phyloP scores from a whole-genome alignment of 495 filamentous ascomycete species.

The Neurospora sp. region DNA sequence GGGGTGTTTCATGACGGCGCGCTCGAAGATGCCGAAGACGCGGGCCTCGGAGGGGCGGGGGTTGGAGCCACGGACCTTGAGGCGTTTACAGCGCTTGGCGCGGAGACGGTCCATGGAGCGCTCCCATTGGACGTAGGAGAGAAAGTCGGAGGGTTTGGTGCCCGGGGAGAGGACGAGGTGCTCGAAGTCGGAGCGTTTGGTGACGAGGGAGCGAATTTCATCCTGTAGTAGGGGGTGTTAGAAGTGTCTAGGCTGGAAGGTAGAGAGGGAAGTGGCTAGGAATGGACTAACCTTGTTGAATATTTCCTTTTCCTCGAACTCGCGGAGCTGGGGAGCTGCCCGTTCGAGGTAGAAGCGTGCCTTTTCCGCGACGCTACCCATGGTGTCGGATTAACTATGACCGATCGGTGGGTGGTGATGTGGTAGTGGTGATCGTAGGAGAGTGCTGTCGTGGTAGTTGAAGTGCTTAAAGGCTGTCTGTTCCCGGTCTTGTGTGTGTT shows the following conservation, averaged over 20 bases:
- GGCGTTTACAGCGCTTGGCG: conserved; percentile 66
- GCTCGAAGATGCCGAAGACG: conserved; percentile 81
- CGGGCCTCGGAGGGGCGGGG: conserved; percentile 62
- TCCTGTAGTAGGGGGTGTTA: conserved; percentile 38
- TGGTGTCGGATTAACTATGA: conserved; percentile 24
- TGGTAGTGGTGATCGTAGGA: not conserved
- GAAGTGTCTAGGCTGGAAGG: not conserved
- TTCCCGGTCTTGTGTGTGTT: not conserved
- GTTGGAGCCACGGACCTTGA: conserved; percentile 55
- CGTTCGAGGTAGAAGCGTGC: conserved; percentile 90
- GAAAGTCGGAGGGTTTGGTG: conserved; percentile 63
- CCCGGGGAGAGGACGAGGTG: conserved; percentile 79
- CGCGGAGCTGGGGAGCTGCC: conserved; percentile 80
- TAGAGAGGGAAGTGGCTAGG: not conserved
- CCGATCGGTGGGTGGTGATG: not conserved
- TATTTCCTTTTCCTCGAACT: conserved; percentile 78
- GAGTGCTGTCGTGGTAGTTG: not conserved
- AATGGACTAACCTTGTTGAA: conserved; percentile 56
- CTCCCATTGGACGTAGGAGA: conserved; percentile 82
- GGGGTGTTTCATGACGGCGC: conserved; percentile 75
- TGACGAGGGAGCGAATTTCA: conserved; percentile 77
- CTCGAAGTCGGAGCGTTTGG: conserved; percentile 87
- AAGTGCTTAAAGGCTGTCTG: not conserved
- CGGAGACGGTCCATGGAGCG: conserved; percentile 78
- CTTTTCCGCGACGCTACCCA: conserved; percentile 83